These are phyloP conservation scores for Anastatica hierochuntica DNA, from an alignment of 345 rosid genomes.

Conservation along the genomic window DNA sequence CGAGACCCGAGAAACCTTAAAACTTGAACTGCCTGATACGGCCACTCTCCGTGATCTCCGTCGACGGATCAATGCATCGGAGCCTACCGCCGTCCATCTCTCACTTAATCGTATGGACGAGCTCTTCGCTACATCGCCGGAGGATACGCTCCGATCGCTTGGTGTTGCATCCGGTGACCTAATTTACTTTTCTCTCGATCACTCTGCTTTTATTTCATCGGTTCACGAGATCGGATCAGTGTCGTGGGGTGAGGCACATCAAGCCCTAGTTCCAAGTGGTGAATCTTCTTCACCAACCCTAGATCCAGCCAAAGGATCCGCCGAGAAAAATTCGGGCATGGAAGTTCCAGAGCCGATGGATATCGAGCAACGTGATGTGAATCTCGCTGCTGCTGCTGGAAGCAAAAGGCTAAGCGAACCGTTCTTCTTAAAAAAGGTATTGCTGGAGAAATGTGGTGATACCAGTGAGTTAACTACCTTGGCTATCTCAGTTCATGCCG, in stretches of 20 bases:
- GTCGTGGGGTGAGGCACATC: neutral
- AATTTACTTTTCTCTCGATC: conserved; percentile 40
- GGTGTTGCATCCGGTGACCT: conserved; percentile 71
- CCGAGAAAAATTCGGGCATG: neutral
- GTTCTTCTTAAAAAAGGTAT: conserved; percentile 43
- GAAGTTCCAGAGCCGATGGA: conserved; percentile 10
- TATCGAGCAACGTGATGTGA: conserved; percentile 9
- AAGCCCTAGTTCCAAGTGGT: neutral
- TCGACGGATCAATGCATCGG: conserved; percentile 20
- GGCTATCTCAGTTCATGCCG: conserved; percentile 54
- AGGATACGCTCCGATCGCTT: conserved; percentile 39
- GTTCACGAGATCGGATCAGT: neutral
- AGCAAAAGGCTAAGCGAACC: conserved; percentile 40
- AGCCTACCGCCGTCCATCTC: conserved; percentile 35
- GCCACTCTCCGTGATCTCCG: conserved; percentile 34
- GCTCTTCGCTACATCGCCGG: conserved; percentile 36
- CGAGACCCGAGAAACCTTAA: conserved; percentile 42
- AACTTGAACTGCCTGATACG: conserved; percentile 35
- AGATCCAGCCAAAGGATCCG: neutral
- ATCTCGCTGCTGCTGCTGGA: conserved; percentile 1
- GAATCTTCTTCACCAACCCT: conserved; percentile 1
- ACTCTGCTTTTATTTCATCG: conserved; percentile 10
- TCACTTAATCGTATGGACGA: conserved; percentile 69
- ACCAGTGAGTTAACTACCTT: conserved; percentile 32
- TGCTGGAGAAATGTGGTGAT: conserved; percentile 40